phyloP scores from a whole-genome alignment of 805 yeast genomes.

The Spathaspora boniae region DNA sequence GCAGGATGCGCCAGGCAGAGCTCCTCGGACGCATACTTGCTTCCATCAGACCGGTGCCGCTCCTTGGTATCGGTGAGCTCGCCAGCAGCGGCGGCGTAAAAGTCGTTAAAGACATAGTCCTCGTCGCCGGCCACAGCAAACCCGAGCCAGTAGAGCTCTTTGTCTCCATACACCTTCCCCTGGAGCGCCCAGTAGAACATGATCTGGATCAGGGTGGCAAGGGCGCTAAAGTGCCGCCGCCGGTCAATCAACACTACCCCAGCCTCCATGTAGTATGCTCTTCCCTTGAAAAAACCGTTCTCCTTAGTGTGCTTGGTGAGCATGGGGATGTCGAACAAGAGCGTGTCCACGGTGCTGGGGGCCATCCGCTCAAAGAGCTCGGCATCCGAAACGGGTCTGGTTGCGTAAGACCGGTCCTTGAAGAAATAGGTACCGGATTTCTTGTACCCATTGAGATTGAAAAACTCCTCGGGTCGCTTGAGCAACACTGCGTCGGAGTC shows the following conservation, averaged over 20 bases:
- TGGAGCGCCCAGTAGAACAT: conserved; percentile 21
- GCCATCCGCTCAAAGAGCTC: conserved; percentile 43
- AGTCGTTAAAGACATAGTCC: conserved; percentile 20
- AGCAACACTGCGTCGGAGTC: conserved; percentile 40
- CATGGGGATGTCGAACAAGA: conserved; percentile 24
- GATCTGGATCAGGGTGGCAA: conserved; percentile 28
- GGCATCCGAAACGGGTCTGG: conserved; percentile 27
- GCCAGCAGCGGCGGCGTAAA: conserved; percentile 25
- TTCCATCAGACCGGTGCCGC: conserved; percentile 14
- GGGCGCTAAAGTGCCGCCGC: conserved; percentile 45
- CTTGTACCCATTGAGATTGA: conserved; percentile 12
- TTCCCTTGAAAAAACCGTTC: conserved; percentile 33
- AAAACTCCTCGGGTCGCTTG: conserved; percentile 17
- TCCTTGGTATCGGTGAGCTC: conserved; percentile 25
- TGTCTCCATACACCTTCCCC: conserved; percentile 23
- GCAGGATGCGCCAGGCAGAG: conserved; percentile 62
- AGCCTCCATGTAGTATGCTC: conserved; percentile 38
- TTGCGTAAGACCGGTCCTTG: conserved; percentile 20
- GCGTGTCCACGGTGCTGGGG: conserved; percentile 30
- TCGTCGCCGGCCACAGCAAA: conserved; percentile 26
- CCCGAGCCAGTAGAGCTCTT: conserved; percentile 28
- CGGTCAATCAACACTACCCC: conserved; percentile 42
- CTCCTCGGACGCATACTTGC: conserved; percentile 33
- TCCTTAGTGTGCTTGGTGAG: conserved; percentile 25
- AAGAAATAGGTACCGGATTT: conserved; percentile 17